Base-by-base conservation (phyloP, 331 rosid species). In the Malus hybrid region DNA sequence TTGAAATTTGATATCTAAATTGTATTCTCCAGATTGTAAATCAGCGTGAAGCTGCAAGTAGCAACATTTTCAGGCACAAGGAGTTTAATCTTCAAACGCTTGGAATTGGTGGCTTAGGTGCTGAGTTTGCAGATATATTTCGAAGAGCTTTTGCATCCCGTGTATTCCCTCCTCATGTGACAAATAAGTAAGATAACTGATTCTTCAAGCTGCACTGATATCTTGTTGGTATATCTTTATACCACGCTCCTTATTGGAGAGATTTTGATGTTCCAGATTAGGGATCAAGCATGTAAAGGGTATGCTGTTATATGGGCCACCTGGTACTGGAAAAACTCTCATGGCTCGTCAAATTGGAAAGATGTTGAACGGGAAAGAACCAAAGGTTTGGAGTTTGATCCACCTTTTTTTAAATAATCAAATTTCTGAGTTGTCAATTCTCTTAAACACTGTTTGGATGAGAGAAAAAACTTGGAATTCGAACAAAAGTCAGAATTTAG, bases 111-210 rank as follows among this genome's bases (percentile, higher is more conserved):
- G 99, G 99, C 55, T 74, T 94, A 83, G 83, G 96, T 69, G 97
- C 88, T 1, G 99, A 94, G 85, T 94, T 94, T 80, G 96, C 90
- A 56, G 96, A 92, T 77, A 94, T 94, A 88, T 94, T 94, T 79
- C 91, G 99, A 86, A 92, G 99, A 87, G 99, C 99, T 70, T 94
- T 94, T 85, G 96, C 99, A 24, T 94, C 99, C 52, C 99, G 99
- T 79, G 99, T 94, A 79, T 92, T 92, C 81, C 99, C 99, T 77
- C 82, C 99, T 56, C 96, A 94, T 10, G 99, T 94, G 86, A 87
- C 96, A 70, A 87, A 87, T 71, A 94, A 90, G 99, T 92, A 94
- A 90, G 76, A 74, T 50, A 70, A 77, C 39, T 50, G 66, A 62
- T 71, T 77, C 74, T 24, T 50, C 52, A 48, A 60, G 19, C 66